phyloP scores from a whole-genome alignment of 2,329 filamentous ascomycete species.

The Beauveria sp. region DNA sequence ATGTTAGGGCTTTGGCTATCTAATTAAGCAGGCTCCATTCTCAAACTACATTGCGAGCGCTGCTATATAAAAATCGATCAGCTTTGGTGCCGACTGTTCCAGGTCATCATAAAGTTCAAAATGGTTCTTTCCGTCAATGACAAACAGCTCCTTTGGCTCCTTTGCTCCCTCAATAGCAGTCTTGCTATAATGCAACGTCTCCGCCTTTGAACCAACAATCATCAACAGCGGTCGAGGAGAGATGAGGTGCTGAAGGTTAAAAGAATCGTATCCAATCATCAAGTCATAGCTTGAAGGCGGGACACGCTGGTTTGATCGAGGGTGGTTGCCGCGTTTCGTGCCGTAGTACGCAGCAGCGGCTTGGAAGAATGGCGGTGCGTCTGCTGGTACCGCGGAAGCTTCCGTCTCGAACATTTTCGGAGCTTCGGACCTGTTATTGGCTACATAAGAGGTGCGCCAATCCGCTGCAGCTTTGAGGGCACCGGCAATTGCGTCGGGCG shows the following conservation, averaged over 20 bases:
- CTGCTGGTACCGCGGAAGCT: neutral
- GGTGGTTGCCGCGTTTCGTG: neutral
- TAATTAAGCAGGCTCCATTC: too few species aligned
- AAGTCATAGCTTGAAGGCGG: neutral
- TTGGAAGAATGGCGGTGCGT: constrained; percentile 7
- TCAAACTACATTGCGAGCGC: neutral
- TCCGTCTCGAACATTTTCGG: neutral
- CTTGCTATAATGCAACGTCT: constrained; percentile 7
- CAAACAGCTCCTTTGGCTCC: constrained; percentile 16
- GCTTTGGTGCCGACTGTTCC: constrained; percentile 12
- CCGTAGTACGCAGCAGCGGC: constrained; percentile 12
- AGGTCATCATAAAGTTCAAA: constrained; percentile 15
- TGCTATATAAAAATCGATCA: constrained; percentile 10
- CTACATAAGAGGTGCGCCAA: constrained; percentile 4
- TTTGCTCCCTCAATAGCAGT: constrained; percentile 10
- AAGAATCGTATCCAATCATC: neutral
- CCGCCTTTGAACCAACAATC: constrained; percentile 1
- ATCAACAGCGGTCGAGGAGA: neutral
- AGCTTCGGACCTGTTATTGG: neutral
- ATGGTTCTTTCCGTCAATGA: constrained; percentile 14
- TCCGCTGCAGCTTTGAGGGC: constrained; percentile 9
- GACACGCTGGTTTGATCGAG: neutral
- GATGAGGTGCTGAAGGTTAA: neutral
- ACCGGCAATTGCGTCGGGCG: neutral
- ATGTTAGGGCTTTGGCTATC: too few species aligned